Evolutionary conservation across 345 rosid species (phyloP), one percentile per base, ranked within the genome.

Genomic region (Raphanus raphanistrum): DNA sequence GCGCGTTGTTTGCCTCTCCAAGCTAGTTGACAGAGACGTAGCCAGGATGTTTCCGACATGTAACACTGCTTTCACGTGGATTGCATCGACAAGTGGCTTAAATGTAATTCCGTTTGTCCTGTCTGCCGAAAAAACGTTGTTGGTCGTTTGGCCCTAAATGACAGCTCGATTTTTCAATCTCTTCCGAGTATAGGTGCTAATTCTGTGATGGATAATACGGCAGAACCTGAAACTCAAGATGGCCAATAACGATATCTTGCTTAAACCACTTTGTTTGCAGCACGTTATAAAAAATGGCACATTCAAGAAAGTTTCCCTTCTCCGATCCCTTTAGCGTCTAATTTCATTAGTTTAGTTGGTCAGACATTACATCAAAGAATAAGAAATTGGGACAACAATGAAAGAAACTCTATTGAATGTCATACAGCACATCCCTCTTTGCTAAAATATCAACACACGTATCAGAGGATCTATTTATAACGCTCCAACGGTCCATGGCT

Each of bases 31-130:
- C 38, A 89, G 90, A 9, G 98, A 93, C 52, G 86, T 65, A 75
- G 87, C 89, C 1, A 87, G 92, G 79, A 21, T 83, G 54, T 73
- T 93, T 29, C 89, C 97, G 0, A 84, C 83, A 28, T 93, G 97
- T 50, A 88, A 50, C 98, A 93, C 15, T 86, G 89, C 1, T 93
- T 93, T 72, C 98, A 91, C 27, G 87, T 85, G 4, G 91, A 88
- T 11, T 93, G 96, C 66, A 90, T 91, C 33, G 96, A 91, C 63
- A 85, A 84, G 92, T 59, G 63, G 63, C 29, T 59, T 59, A 26
- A 27, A 10, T 27, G n/a, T 10, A 26, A 59, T 25, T 59, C 86
- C 15, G 86, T 96, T 15, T 89, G 94, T 74, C 98, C 96, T 27
- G 83, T 93, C 63, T 93, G 98, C 70, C 63, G 93, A 52, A 59